Percentiles rank a stretch among this genome's conserved stretches.
Evolutionary conservation across 2,329 filamentous ascomycete species (phyloP).

Genomic region (Microcyclospora tardicrescens): DNA sequence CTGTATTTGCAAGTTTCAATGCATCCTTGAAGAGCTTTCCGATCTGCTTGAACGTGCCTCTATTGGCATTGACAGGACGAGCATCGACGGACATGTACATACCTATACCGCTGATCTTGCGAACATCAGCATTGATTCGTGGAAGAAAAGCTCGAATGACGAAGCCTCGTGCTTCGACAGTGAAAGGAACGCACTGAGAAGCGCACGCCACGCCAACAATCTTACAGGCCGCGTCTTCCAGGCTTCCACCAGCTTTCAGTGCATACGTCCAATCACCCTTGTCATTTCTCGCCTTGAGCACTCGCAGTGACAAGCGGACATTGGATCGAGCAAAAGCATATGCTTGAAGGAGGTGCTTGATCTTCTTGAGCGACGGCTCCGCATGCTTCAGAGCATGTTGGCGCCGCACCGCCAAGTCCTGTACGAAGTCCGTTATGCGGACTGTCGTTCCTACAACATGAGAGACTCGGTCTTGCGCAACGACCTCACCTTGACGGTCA

Average conservation of each 20-base stretch:
- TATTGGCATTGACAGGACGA: conserved; percentile 45
- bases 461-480: conserved; percentile 32
- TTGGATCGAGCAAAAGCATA: conserved; percentile 55
- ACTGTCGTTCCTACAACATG: conserved; percentile 59
- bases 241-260: conserved; percentile 36
- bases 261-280: conserved; percentile 50
- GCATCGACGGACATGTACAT: conserved; percentile 56
- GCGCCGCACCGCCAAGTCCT: conserved; percentile 49
- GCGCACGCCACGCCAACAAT: conserved; percentile 45
- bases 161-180: conserved; percentile 28
- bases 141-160: conserved; percentile 48
- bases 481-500: conserved; percentile 32
- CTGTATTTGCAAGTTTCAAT: conserved; percentile 24
- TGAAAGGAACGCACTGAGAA: conserved; percentile 39
- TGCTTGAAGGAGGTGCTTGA: conserved; percentile 47
- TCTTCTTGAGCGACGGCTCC: conserved; percentile 41
- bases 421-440: conserved; percentile 46
- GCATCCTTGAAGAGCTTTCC: conserved; percentile 39
- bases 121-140: conserved; percentile 30
- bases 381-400: conserved; percentile 46
- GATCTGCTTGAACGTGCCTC: conserved; percentile 49
- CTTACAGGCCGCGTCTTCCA: conserved; percentile 49
- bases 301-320: conserved; percentile 48
- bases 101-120: conserved; percentile 29
- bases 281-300: conserved; percentile 40